Conservation (phyloP, 768 basidiomycete species). For the Podaxis sp. region DNA sequence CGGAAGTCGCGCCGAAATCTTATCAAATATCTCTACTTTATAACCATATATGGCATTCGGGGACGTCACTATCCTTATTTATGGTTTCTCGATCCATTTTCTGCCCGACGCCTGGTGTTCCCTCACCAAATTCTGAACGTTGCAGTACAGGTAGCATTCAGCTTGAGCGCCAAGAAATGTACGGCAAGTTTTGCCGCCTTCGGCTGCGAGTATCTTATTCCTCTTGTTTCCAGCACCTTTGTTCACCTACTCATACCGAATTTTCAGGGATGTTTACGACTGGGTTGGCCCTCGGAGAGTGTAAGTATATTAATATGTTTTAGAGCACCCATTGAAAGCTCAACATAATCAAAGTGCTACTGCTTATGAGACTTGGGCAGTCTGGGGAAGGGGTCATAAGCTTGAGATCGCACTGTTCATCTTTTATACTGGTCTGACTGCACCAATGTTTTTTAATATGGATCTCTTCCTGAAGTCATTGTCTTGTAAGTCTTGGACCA, state of each 20-base stretch:
- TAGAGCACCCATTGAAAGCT: not conserved
- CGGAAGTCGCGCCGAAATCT: not conserved
- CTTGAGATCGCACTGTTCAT: not conserved
- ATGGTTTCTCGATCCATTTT: not conserved
- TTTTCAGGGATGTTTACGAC: not conserved
- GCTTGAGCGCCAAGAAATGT: not conserved
- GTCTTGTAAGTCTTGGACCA: not conserved
- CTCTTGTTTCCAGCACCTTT: too few species aligned
- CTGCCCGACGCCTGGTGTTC: not conserved
- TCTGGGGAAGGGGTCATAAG: conserved; percentile 3
- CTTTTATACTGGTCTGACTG: conserved; percentile 1
- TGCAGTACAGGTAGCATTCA: not conserved
- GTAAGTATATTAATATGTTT: not conserved
- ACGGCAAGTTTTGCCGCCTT: not conserved
- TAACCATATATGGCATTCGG: conserved; percentile 1
- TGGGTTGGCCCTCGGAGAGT: not conserved
- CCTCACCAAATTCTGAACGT: not conserved
- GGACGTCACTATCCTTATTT: not conserved
- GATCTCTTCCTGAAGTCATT: not conserved
- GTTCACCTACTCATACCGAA: not conserved
- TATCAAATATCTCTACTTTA: not conserved
- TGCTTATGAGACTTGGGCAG: conserved; percentile 4
- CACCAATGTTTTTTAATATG: not conserved
- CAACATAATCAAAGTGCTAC: not conserved
- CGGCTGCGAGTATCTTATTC: not conserved